Evolutionary conservation across 495 filamentous ascomycete genomes (phyloP).

Genomic region (Physcia stellaris): DNA sequence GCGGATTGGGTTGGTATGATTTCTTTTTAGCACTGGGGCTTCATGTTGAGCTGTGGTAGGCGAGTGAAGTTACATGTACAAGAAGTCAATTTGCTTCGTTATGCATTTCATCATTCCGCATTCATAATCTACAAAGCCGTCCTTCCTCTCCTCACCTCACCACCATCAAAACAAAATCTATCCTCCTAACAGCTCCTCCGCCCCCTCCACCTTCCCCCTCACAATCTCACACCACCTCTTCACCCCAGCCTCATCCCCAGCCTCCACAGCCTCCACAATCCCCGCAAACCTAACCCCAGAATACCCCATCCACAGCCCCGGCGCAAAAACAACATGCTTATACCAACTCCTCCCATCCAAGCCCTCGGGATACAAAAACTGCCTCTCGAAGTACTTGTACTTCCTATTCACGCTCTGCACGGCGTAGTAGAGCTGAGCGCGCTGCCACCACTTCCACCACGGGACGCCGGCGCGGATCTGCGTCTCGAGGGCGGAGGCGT

Average conservation of each 20-base stretch:
- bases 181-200: too few species aligned
- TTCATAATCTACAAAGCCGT: too few species aligned
- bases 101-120: too few species aligned
- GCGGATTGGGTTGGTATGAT: too few species aligned
- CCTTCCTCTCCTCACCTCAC: too few species aligned
- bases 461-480: conserved; percentile 40
- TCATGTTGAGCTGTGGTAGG: too few species aligned
- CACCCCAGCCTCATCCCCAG: conserved; percentile 25
- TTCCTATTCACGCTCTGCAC: conserved; percentile 41
- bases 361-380: conserved; percentile 44
- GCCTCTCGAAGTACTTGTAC: conserved; percentile 47
- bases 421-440: conserved; percentile 43
- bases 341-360: conserved; percentile 48
- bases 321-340: conserved; percentile 59
- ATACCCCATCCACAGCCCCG: conserved; percentile 83
- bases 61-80: too few species aligned
- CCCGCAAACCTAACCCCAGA: conserved; percentile 58
- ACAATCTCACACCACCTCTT: not conserved
- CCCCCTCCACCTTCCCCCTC: too few species aligned
- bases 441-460: conserved; percentile 70
- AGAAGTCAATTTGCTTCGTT: too few species aligned
- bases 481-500: conserved; percentile 36
- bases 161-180: too few species aligned
- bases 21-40: too few species aligned
- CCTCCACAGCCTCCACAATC: conserved; percentile 45